These are phyloP conservation scores for Platanthera guangdongensis DNA, from an alignment of 106 monocot species.

Conservation along the genomic window DNA sequence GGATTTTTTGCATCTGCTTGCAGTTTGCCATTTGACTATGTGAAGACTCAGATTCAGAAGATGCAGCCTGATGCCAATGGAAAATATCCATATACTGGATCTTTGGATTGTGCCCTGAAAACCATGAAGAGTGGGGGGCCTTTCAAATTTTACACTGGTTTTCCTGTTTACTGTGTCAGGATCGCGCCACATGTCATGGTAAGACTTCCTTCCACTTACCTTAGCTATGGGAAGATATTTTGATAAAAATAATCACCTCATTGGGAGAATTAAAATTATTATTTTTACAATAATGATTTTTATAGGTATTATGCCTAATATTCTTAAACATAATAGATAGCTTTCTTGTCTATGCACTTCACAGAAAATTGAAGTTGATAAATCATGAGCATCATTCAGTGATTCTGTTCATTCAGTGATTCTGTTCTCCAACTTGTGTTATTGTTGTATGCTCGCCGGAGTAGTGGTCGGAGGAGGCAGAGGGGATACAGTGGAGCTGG, in stretches of 20 bases:
- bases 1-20: conserved; percentile 68
- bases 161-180: conserved; percentile 65
- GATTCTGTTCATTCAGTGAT: too few relatives aligned
- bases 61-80: conserved; percentile 78
- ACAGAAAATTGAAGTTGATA: too few relatives aligned
- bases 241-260: background rate
- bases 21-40: conserved; percentile 75
- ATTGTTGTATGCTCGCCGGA: too few relatives aligned
- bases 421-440: too few relatives aligned
- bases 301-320: too few relatives aligned
- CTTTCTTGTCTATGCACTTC: too few relatives aligned
- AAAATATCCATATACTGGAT: conserved; percentile 61
- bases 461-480: too few relatives aligned
- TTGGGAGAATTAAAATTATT: too few relatives aligned
- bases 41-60: conserved; percentile 77
- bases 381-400: too few relatives aligned
- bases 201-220: background rate
- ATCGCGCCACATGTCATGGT: conserved; percentile 73
- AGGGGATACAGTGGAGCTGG: too few relatives aligned
- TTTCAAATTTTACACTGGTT: conserved; percentile 65
- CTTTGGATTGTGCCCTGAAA: conserved; percentile 53
- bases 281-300: too few relatives aligned
- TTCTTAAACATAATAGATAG: too few relatives aligned
- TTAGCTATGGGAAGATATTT: background rate
- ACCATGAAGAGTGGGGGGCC: conserved; percentile 59